These are phyloP conservation scores for Aegilops sharonensis DNA, from an alignment of 176 grass and related monocot genomes.

Conservation along the genomic window DNA sequence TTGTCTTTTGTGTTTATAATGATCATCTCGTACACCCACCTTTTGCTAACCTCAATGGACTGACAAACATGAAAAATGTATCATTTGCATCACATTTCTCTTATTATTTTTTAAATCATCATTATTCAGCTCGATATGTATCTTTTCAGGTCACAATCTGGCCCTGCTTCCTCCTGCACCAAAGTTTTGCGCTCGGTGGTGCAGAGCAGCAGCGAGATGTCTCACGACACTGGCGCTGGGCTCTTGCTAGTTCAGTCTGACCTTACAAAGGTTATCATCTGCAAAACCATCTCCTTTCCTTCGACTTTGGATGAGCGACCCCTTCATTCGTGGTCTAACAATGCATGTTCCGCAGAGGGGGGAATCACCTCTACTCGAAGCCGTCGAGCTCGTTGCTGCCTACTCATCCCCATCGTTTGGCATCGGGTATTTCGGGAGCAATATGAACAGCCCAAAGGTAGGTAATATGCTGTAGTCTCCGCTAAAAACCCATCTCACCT, in stretches of 20 bases:
- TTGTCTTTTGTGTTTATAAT: background rate
- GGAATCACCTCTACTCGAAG: slow-evolving; percentile 41
- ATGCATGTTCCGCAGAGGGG: slow-evolving; percentile 36
- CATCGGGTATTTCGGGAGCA: slow-evolving; percentile 73
- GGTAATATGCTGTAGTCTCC: background rate
- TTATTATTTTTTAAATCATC: background rate
- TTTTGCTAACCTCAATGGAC: background rate
- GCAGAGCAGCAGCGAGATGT: slow-evolving; percentile 60
- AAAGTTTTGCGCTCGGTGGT: slow-evolving; percentile 63
- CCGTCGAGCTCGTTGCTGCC: slow-evolving; percentile 70
- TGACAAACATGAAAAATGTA: background rate
- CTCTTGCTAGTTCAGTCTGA: slow-evolving; percentile 86
- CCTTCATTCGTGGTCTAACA: background rate
- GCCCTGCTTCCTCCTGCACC: slow-evolving; percentile 66
- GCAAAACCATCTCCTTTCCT: background rate
- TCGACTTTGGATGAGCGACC: background rate
- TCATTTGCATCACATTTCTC: background rate
- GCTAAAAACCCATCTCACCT: background rate
- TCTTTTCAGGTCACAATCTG: slow-evolving; percentile 67
- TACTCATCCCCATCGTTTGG: slow-evolving; percentile 88
- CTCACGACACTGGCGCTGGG: slow-evolving; percentile 69
- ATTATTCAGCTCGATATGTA: background rate
- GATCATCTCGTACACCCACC: too few relatives aligned
- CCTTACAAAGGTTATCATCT: slow-evolving; percentile 51
- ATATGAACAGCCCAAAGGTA: slow-evolving; percentile 79